Evolutionary conservation across 2,329 filamentous ascomycete species (phyloP).

Genomic region (Coniosporium uncinatum): DNA sequence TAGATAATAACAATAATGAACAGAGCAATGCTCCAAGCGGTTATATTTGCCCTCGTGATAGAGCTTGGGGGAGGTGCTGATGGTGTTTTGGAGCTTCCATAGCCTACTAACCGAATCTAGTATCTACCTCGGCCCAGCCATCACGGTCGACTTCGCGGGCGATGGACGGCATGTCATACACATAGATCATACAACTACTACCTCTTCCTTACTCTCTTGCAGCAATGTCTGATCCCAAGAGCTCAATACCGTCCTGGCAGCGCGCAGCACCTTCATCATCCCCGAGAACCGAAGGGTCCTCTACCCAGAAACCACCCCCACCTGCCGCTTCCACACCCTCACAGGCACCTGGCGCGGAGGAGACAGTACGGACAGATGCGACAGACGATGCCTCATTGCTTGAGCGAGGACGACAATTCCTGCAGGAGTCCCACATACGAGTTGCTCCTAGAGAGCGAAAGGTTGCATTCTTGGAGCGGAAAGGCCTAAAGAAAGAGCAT

Average conservation of each 20-base stretch:
- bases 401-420: slow-evolving; percentile 69
- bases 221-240: slow-evolving; percentile 7
- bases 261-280: slow-evolving; percentile 9
- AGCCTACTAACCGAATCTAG: too few species aligned
- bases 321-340: neutral
- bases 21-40: too few species aligned
- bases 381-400: neutral
- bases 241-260: slow-evolving; percentile 23
- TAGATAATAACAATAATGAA: too few species aligned
- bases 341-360: neutral
- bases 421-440: slow-evolving; percentile 68
- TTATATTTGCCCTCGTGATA: too few species aligned
- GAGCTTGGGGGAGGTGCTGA: too few species aligned
- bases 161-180: too few species aligned
- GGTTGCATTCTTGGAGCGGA: slow-evolving; percentile 68
- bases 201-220: neutral
- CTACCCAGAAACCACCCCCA: neutral
- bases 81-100: too few species aligned
- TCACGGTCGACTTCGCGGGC: too few species aligned
- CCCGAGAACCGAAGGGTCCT: neutral
- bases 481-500: slow-evolving; percentile 63
- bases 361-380: slow-evolving; percentile 1
- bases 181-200: too few species aligned
- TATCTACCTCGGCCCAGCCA: too few species aligned
- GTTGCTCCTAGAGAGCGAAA: slow-evolving; percentile 68